Evolutionary conservation across 306 rosid genomes (phyloP), one percentile per base, ranked within the genome.

Genomic region (Coriaria nepalensis): DNA sequence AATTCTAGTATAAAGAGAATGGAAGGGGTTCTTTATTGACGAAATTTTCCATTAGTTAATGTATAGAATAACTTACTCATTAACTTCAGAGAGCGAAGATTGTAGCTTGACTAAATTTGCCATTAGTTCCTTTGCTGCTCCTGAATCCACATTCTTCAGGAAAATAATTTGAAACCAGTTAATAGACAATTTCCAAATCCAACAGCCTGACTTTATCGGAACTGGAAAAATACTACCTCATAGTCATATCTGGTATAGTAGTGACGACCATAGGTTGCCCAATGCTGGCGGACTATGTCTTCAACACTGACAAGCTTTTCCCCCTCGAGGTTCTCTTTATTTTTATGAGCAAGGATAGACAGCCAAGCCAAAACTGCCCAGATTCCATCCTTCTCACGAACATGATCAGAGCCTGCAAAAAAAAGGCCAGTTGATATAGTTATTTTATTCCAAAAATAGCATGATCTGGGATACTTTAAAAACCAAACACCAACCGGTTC

Each of bases 331-430:
- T 75, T 75, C 51, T 71, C 87, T 77, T 82, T 92, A 57, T 92
- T 92, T 76, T 85, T 92, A 37, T 65, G 48, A 47, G 96, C 96
- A 13, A 85, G 78, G 49, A 85, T 82, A 38, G 98, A 79, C 13
- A 85, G 68, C 98, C 96, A 92, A 67, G 96, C 98, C 80, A 85
- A 70, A 59, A 92, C 98, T 40, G 98, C 96, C 98, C 96, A 82
- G 69, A 92, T 92, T 53, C 98, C 98, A 77, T 92, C 98, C 62
- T 92, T 92, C 71, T 85, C 98, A 44, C 98, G 92, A 45, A 92
- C 85, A 68, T 92, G 98, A 52, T 92, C 98, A 9, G 96, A 92
- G 37, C 98, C 98, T 92, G 61, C 35, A 65, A 50, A 49, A 47
- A 40, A 59, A 66, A 70, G 48, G 6, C 44, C n/a, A 50, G 35